These are phyloP conservation scores for Knoxdaviesia capensis DNA, from an alignment of 2,329 filamentous ascomycete genomes.

Conservation along the genomic window DNA sequence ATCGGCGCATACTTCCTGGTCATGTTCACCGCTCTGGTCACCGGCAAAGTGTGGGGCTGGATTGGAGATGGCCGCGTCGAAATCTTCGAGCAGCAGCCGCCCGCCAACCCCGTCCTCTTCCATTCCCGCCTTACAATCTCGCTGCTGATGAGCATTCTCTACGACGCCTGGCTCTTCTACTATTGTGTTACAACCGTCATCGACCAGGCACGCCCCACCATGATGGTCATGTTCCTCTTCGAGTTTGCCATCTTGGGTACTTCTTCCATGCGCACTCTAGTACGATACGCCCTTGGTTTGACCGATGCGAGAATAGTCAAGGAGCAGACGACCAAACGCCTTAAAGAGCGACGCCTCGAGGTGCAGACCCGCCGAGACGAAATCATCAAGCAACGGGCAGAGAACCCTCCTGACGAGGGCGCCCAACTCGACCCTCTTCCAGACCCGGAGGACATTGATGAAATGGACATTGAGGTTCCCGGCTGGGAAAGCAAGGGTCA, in stretches of 20 bases:
- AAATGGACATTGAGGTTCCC: conserved; percentile 85
- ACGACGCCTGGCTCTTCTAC: conserved; percentile 60
- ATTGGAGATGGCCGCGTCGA: conserved; percentile 91
- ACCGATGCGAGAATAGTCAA: conserved; percentile 57
- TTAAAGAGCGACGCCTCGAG: conserved; percentile 48
- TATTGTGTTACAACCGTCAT: conserved; percentile 73
- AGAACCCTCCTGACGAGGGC: conserved; percentile 24
- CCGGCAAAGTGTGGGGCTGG: conserved; percentile 97
- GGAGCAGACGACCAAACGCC: conserved; percentile 49
- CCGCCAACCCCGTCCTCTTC: conserved; percentile 71
- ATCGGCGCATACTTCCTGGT: conserved; percentile 85
- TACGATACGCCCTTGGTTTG: conserved; percentile 61
- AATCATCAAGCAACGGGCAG: conserved; percentile 26
- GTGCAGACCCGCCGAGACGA: conserved; percentile 37
- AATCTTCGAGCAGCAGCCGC: conserved; percentile 84
- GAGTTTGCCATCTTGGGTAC: conserved; percentile 82
- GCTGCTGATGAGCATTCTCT: conserved; percentile 56
- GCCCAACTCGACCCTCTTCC: conserved; percentile 18
- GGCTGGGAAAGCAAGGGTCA: conserved; percentile 95
- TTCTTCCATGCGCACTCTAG: conserved; percentile 57
- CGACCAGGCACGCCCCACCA: conserved; percentile 74
- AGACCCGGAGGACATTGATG: conserved; percentile 59
- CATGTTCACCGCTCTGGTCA: conserved; percentile 87
- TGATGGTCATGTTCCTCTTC: conserved; percentile 99
- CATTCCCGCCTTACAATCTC: conserved; percentile 66